A percentile compares a stretch with the other conserved stretches of the same genome.
Conservation (phyloP, 108 stramenopile genomes). For the Pelagomonas calceolata region DNA sequence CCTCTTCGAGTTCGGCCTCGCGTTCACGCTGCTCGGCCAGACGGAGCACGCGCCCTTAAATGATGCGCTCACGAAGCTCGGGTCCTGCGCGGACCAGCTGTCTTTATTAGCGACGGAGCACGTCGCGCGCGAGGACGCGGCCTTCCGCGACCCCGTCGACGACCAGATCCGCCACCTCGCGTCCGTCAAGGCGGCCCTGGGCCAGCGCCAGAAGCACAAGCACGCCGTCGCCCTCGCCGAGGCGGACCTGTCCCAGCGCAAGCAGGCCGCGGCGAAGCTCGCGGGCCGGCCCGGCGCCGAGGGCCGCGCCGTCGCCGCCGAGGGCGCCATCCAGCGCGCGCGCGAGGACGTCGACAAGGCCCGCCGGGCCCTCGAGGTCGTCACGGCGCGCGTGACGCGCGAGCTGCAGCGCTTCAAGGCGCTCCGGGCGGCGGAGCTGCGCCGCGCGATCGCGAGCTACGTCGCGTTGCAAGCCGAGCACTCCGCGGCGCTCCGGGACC, state of each 20-base stretch:
- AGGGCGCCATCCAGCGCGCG: constrained; percentile 64
- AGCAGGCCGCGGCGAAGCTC: not conserved
- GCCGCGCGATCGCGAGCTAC: constrained; percentile 73
- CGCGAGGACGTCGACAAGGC: constrained; percentile 61
- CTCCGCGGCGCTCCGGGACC: constrained; percentile 77
- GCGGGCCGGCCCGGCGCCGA: constrained; percentile 46
- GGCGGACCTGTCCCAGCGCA: constrained; percentile 50
- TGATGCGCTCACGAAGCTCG: constrained; percentile 65
- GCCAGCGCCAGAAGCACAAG: constrained; percentile 73
- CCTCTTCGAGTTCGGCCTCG: constrained; percentile 87
- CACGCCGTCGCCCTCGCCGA: constrained; percentile 62
- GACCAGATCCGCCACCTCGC: constrained; percentile 87
- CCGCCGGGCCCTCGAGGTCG: constrained; percentile 67
- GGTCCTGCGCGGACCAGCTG: constrained; percentile 70
- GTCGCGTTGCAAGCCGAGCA: constrained; percentile 83
- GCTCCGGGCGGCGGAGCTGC: constrained; percentile 89
- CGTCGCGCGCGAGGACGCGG: constrained; percentile 66
- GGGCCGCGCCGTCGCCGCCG: constrained; percentile 64
- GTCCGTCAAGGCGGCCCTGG: constrained; percentile 79
- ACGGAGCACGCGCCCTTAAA: constrained; percentile 74
- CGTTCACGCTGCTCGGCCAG: constrained; percentile 86
- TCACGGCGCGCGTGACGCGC: constrained; percentile 71
- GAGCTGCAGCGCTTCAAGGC: constrained; percentile 93
- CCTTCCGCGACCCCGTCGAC: constrained; percentile 81
- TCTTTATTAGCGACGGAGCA: constrained; percentile 59